Evolutionary conservation across 331 rosid genomes (phyloP).

Genomic region (Telfairia occidentalis): DNA sequence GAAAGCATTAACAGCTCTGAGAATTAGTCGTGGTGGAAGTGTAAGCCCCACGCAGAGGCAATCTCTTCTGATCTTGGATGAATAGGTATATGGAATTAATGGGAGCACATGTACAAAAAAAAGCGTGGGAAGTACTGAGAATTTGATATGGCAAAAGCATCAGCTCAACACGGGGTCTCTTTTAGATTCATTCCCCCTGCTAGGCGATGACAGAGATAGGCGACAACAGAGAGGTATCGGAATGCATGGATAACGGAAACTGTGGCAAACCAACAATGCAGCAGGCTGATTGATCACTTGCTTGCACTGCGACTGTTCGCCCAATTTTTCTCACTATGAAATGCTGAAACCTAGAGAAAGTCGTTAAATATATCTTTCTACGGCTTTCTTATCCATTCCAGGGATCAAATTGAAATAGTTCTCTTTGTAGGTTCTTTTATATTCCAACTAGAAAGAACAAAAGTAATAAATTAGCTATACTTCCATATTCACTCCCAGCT

Average conservation of each 20-base stretch:
- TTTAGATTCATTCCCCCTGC: constrained; percentile 8
- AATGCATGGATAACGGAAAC: too few species aligned
- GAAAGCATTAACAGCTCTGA: constrained; percentile 64
- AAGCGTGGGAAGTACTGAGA: too few species aligned
- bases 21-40: constrained; percentile 64
- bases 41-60: constrained; percentile 54
- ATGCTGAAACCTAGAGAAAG: background rate
- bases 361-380: too few species aligned
- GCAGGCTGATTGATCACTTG: background rate
- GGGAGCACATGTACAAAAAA: too few species aligned
- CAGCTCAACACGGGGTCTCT: constrained; percentile 44
- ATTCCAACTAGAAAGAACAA: background rate
- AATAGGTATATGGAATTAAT: background rate
- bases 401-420: background rate
- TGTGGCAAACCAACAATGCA: too few species aligned
- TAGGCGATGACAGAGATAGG: background rate
- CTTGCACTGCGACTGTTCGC: background rate
- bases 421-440: background rate
- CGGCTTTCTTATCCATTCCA: too few species aligned
- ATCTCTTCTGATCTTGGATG: constrained; percentile 32
- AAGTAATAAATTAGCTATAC: background rate
- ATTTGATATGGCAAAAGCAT: too few species aligned
- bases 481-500: background rate
- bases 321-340: background rate
- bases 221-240: too few species aligned